phyloP scores from a whole-genome alignment of 1,284 basidiomycete genomes.

The Apiotrichum montevideense region DNA sequence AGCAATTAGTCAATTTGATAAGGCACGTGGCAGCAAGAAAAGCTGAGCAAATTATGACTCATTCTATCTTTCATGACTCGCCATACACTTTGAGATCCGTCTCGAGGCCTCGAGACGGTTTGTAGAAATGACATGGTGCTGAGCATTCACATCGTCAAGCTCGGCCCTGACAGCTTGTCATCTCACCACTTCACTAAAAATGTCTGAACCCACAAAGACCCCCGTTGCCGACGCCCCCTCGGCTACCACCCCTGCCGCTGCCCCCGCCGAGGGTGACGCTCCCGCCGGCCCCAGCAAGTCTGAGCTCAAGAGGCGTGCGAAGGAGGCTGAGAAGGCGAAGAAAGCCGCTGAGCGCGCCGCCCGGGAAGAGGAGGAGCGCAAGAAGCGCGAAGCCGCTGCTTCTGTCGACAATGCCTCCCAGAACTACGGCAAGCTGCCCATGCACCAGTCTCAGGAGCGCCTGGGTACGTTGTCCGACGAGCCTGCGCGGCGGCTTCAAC shows the following conservation, averaged over 20 bases:
- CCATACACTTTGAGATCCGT: too few relatives aligned
- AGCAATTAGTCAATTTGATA: too few relatives aligned
- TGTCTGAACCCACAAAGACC: constrained; percentile 21
- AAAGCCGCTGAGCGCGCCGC: constrained; percentile 80
- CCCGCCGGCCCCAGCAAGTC: constrained; percentile 64
- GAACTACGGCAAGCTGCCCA: constrained; percentile 82
- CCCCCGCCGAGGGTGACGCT: constrained; percentile 16
- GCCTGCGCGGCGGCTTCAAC: too few relatives aligned
- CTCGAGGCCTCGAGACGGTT: too few relatives aligned
- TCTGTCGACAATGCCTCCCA: constrained; percentile 74
- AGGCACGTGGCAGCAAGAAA: too few relatives aligned
- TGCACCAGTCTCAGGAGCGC: constrained; percentile 81
- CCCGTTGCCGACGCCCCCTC: constrained; percentile 9
- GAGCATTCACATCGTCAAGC: not conserved
- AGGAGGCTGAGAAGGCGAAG: constrained; percentile 86
- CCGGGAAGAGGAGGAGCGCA: constrained; percentile 68
- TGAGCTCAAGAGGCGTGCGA: constrained; percentile 87
- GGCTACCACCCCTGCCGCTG: constrained; percentile 4
- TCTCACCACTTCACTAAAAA: constrained; percentile 1
- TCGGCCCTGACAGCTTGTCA: not conserved
- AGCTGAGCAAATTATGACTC: not conserved
- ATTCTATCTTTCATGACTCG: not conserved
- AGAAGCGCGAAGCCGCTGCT: constrained; percentile 66
- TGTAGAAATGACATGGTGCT: too few relatives aligned
- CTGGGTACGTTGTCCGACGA: constrained; percentile 37